These are phyloP conservation scores for Eimeria tenella DNA, from an alignment of 169 alveolate genomes.

Conservation along the genomic window DNA sequence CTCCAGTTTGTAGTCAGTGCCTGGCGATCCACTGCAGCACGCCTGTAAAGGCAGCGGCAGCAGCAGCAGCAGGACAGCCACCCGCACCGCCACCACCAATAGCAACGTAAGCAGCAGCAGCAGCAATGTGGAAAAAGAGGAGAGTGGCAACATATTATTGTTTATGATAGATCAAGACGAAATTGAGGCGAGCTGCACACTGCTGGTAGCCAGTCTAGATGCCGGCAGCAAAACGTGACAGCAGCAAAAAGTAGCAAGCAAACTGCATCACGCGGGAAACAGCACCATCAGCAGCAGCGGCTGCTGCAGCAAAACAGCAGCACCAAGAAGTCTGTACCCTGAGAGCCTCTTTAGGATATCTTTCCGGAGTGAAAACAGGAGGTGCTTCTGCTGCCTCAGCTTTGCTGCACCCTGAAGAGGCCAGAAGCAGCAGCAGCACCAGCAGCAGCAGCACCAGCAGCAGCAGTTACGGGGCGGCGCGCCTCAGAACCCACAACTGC, in stretches of 20 bases:
- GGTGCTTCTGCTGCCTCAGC: background rate
- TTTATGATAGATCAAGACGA: too few relatives aligned
- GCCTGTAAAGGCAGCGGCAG: background rate
- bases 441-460: background rate
- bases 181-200: too few relatives aligned
- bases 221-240: too few relatives aligned
- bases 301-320: background rate
- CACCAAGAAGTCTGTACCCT: background rate
- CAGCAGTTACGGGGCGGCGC: background rate
- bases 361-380: constrained; percentile 12
- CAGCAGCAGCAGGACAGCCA: background rate
- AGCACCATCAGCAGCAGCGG: background rate
- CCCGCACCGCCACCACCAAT: background rate
- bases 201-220: too few relatives aligned
- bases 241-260: background rate
- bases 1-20: background rate
- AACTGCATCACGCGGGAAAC: background rate
- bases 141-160: too few relatives aligned
- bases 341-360: constrained; percentile 44
- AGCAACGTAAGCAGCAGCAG: background rate
- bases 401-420: background rate
- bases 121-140: background rate
- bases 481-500: background rate
- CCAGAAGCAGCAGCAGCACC: constrained; percentile 1
- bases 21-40: background rate